A percentile compares a stretch with the other conserved stretches of the same genome.
Conservation (phyloP, 176 grass and related monocot species). For the Paspalum notatum region DNA sequence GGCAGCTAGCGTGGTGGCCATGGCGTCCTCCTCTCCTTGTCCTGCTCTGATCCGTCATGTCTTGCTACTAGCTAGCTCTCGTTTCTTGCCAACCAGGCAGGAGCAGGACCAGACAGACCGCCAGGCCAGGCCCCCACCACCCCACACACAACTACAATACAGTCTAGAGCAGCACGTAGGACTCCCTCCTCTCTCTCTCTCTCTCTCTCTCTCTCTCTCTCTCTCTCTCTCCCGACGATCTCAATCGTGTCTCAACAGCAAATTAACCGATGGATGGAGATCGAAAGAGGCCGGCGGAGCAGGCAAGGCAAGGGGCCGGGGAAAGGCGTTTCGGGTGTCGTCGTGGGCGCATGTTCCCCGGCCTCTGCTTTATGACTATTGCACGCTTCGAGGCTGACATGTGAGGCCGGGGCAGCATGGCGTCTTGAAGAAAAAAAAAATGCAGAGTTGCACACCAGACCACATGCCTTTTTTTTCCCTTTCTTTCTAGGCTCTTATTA, state of each 20-base stretch:
- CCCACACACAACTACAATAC: too few relatives aligned
- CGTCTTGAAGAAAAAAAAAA: neutral
- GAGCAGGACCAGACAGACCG: too few relatives aligned
- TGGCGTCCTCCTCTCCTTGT: too few relatives aligned
- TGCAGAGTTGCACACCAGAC: neutral
- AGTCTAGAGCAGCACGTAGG: too few relatives aligned
- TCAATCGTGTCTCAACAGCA: constrained; percentile 23
- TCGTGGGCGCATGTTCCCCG: constrained; percentile 41
- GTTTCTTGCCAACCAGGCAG: too few relatives aligned
- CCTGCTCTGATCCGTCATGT: too few relatives aligned
- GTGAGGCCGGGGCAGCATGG: neutral
- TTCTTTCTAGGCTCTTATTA: neutral
- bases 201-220: too few relatives aligned
- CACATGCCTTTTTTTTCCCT: neutral
- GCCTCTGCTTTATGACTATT: neutral
- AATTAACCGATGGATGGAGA: constrained; percentile 4
- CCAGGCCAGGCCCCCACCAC: too few relatives aligned
- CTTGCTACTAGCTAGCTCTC: too few relatives aligned
- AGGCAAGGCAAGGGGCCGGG: neutral
- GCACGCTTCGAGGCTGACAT: neutral
- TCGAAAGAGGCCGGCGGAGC: constrained; percentile 22
- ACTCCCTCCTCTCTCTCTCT: too few relatives aligned
- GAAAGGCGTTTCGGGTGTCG: constrained; percentile 17
- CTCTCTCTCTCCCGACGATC: too few relatives aligned
- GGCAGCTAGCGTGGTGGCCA: too few relatives aligned